Evolutionary conservation across 2,329 filamentous ascomycete genomes (phyloP).

Genomic region (Colletotrichum costaricense): DNA sequence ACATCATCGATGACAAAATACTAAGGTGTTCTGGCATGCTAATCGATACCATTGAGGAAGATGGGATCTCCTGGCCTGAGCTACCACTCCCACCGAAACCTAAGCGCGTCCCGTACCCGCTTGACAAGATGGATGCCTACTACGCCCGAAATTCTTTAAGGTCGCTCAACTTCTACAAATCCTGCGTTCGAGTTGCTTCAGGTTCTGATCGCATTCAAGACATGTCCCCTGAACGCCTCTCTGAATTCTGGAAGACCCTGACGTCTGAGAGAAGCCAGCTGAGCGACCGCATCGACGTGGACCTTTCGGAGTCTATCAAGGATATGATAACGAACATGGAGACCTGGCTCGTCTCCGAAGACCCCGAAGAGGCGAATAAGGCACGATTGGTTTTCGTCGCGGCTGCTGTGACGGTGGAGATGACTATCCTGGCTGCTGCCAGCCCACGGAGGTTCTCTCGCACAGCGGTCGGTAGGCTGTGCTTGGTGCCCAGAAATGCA

Average conservation of each 20-base stretch:
- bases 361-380: neutral
- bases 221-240: neutral
- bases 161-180: neutral
- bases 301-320: constrained; percentile 3
- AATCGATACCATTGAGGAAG: constrained; percentile 3
- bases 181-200: constrained; percentile 3
- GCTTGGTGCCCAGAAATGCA: neutral
- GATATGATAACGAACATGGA: neutral
- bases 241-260: constrained; percentile 9
- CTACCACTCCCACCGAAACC: neutral
- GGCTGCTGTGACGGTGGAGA: neutral
- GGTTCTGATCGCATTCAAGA: constrained; percentile 7
- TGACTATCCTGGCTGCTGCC: neutral
- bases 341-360: neutral
- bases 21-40: constrained; percentile 1
- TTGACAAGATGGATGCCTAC: neutral
- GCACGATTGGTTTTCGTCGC: neutral
- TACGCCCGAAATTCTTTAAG: neutral
- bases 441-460: neutral
- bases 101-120: neutral
- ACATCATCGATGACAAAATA: neutral
- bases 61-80: neutral
- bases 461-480: neutral
- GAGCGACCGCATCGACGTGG: constrained; percentile 18
- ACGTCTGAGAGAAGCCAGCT: constrained; percentile 18